Conservation (phyloP, 371 early-diverging fungal genomes). For the Cokeromyces recurvatus region DNA sequence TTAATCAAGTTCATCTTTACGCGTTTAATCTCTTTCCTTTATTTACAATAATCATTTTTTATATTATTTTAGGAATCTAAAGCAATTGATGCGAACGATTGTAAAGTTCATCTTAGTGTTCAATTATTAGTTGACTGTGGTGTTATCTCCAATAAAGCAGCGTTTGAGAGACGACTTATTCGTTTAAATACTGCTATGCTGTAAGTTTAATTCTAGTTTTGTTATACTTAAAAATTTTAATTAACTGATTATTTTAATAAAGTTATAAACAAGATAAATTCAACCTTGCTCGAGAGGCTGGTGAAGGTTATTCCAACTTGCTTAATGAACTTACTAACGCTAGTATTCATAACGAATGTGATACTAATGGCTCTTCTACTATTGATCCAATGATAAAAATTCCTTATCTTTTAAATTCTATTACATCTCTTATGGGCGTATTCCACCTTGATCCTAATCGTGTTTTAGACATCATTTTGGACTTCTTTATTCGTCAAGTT, state of each 20-base stretch:
- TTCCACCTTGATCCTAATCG: slow-evolving; percentile 90
- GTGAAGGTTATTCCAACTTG: slow-evolving; percentile 84
- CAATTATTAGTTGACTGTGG: slow-evolving; percentile 49
- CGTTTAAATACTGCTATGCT: slow-evolving; percentile 64
- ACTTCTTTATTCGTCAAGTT: slow-evolving; percentile 73
- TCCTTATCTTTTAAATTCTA: slow-evolving; percentile 33
- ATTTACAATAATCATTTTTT: no score
- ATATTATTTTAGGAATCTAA: slow-evolving; percentile 8
- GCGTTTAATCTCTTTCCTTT: no score
- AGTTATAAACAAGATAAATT: slow-evolving; percentile 89
- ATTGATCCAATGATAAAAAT: slow-evolving; percentile 35
- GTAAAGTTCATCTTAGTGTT: slow-evolving; percentile 30
- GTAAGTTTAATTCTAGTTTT: slow-evolving; percentile 33
- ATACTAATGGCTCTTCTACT: slow-evolving; percentile 21
- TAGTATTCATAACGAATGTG: slow-evolving; percentile 30
- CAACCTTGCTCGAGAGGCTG: slow-evolving; percentile 85
- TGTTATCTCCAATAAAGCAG: slow-evolving; percentile 38
- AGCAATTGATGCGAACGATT: slow-evolving; percentile 19
- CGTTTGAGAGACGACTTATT: slow-evolving; percentile 53
- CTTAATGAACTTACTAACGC: slow-evolving; percentile 55
- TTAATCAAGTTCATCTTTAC: no score
- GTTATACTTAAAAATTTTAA: not conserved
- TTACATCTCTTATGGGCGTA: slow-evolving; percentile 60
- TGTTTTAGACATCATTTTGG: slow-evolving; percentile 80
- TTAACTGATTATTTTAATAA: not conserved